Base-by-base conservation (phyloP, 306 rosid genomes). In the Argentina anserina region DNA sequence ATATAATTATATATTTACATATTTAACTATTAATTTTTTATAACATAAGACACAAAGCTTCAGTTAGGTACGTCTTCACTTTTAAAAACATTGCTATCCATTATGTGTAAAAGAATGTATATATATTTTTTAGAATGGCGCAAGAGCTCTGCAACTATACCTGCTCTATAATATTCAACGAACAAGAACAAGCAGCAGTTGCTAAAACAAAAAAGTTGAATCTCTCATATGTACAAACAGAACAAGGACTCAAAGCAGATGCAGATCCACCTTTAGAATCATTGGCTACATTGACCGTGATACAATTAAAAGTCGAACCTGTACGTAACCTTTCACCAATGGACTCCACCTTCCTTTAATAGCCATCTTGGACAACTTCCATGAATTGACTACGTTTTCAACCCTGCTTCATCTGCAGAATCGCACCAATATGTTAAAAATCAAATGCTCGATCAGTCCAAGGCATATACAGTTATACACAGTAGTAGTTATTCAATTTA, bases 191-290 rank as follows among this genome's bases (percentile, higher is more conserved):
- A 56, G 74, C 80, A 65, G 69, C 21, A 28, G 55, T 17, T 33
- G 64, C 66, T 14, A 61, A 60, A 29, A 17, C 34, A 6, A 29
- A 63, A 11, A 3, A 20, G 34, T 46, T 43, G 69, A 29, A 74
- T 47, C 50, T 62, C n/a, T 6, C 25, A 26, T 75, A 80, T 80
- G 53, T 70, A 75, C 80, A 80, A 65, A 63, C 70, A 14, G 60
- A 52, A 31, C 0, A 58, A 70, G 20, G 58, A 67, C 25, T 29
- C 41, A 1, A 43, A 65, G 45, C 50, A 50, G 34, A 63, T 42
- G 65, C 73, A 74, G 53, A 63, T 70, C 63, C 40, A 69, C 65
- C n/a, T 33, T 68, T 21, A 18, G 78, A 37, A 74, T 61, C 53
- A 69, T 28, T 26, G 41, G 40, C 69, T 36, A 33, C 17, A 25